Base-by-base conservation (phyloP, 2,329 filamentous ascomycete species). In the Aspergillus sp. region DNA sequence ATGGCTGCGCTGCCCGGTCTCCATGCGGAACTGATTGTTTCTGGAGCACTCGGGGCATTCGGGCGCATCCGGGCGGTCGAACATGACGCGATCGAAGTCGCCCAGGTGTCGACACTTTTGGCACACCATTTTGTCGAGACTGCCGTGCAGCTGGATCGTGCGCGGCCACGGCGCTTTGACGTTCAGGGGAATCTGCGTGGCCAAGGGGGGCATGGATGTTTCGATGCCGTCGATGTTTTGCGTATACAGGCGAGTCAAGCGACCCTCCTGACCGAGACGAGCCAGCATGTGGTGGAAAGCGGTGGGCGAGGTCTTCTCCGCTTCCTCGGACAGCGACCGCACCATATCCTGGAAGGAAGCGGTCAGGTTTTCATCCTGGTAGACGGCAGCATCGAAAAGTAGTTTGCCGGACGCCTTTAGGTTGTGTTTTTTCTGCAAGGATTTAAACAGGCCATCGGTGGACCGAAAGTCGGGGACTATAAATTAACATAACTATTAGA, bases 151-250 rank as follows among this genome's bases (percentile, higher is more conserved):
- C 75, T 98, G 95, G 61, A 99, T 87, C 0, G 95, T 96, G 65
- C 87, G 87, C 2, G 95, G 95, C 95, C 95, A 99, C 16, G 93
- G 93, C 0, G 88, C 92, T 73, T 95, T 96, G 65, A 85, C 82
- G 62, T 88, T 89, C 12, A 99, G 82, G 1, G 95, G 95, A 1
- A 96, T 87, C 54, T 85, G 84, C 0, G 95, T 98, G 26, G 85
- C 83, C 9, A 99, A 81, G 2, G 94, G 93, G 51, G 87, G 81
- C 75, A 99, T 84, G 7, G 87, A 85, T 0, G 91, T 95, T 69
- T 99, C 95, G 65, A 99, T 90, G 59, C 93, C 92, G 77, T 99
- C 95, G 36, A 99, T 94, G 68, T 99, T 99, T 73, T 99, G 95
- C 2, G 91, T 94, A 75, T 99, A 99, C 6, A 99, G 84, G 49